Evolutionary conservation across 805 yeast species (phyloP), one percentile per base, ranked within the genome.

Genomic region (Wickerhamiella sorbophila): DNA sequence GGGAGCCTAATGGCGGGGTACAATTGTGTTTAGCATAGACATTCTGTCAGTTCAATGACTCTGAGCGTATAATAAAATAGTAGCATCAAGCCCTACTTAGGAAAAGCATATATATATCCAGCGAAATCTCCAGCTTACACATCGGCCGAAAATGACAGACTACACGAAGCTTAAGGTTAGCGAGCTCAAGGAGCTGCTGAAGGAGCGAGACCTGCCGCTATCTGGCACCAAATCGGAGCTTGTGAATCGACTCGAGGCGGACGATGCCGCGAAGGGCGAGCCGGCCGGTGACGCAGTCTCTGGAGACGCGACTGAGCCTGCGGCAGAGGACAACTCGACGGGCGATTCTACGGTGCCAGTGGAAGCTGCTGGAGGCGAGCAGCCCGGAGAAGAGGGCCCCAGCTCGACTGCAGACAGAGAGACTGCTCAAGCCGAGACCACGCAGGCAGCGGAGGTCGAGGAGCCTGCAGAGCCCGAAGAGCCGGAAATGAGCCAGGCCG

Each of bases 151-250:
- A 6, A 40, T 34, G 10, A 41, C 35, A 19, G 41, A 45, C 6
- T 53, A 53, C 47, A 33, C 40, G 20, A 46, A 58, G 41, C 44
- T 49, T 15, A 63, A 63, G 41, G 95, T 86, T 40, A 76, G 79
- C 16, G 94, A 86, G 65, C 70, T 88, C 60, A 87, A 83, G 58
- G 94, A 81, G 47, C 54, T 73, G 43, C 70, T 88, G 52, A 78
- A 79, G 52, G 61, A 69, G 18, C 75, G 77, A 47, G 80, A 79
- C 1, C 70, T 88, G 39, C 59, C 91, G 2, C 65, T 64, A 3
- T 73, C 74, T 32, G 97, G 97, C 18, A 77, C 83, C 52, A 88
- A 88, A 60, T 76, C 79, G 34, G 95, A 85, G 40, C 68, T 80
- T 45, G 66, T 80, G 42, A 70, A 70, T 24, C 69, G 88, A 38